phyloP scores from a whole-genome alignment of 1,284 basidiomycete genomes.

The Phellopilus nigrolimitatus region DNA sequence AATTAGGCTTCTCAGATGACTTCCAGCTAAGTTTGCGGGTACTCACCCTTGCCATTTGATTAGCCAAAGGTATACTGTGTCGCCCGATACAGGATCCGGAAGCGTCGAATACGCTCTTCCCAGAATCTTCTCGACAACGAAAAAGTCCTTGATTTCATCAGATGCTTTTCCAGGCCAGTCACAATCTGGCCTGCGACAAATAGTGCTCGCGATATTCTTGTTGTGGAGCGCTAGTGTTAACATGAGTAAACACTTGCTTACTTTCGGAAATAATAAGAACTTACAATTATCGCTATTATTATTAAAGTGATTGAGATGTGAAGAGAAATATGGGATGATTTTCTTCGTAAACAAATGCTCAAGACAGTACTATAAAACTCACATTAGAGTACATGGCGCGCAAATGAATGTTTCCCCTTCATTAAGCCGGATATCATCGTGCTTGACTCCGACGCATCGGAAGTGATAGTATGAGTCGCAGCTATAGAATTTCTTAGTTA shows the following conservation, averaged over 20 bases:
- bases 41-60: slow-evolving; percentile 18
- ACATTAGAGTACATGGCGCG: slow-evolving; percentile 11
- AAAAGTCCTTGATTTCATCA: slow-evolving; percentile 5
- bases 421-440: slow-evolving; percentile 1
- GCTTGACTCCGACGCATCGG: slow-evolving; percentile 12
- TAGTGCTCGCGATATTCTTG: not conserved
- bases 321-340: not conserved
- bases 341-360: not conserved
- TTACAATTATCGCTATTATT: slow-evolving; percentile 4
- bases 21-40: not conserved
- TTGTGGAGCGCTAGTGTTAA: not conserved
- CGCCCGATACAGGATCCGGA: not conserved
- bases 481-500: not conserved
- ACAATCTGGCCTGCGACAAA: slow-evolving; percentile 15
- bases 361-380: not conserved
- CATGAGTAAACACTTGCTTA: not conserved
- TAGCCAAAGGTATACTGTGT: slow-evolving; percentile 10
- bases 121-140: slow-evolving; percentile 13
- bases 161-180: slow-evolving; percentile 13
- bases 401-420: slow-evolving; percentile 8
- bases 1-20: not conserved
- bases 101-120: slow-evolving; percentile 1
- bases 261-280: not conserved
- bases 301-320: not conserved
- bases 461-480: slow-evolving; percentile 14